phyloP scores from a whole-genome alignment of 1,139 yeast genomes.

The Hyphopichia fennica region DNA sequence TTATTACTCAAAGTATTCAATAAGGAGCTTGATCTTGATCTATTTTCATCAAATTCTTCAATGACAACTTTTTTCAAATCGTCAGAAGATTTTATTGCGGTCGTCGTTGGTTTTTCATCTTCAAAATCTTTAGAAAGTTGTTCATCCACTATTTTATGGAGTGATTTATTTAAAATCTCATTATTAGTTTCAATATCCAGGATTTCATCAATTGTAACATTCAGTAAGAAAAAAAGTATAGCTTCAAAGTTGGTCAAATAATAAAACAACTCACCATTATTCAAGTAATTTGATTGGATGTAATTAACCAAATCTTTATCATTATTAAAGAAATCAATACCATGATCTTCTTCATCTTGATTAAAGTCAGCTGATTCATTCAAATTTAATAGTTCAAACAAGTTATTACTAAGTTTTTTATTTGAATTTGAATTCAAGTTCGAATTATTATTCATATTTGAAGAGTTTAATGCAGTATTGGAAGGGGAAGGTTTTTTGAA shows the following conservation, averaged over 20 bases:
- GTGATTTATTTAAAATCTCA: constrained; percentile 17
- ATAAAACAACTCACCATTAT: constrained; percentile 40
- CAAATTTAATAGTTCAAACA: constrained; percentile 36
- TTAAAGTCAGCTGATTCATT: constrained; percentile 15
- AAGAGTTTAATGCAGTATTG: background rate
- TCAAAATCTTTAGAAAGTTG: constrained; percentile 16
- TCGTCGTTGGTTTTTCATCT: background rate
- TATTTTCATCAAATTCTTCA: constrained; percentile 7
- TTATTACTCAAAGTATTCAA: constrained; percentile 36
- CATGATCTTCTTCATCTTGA: constrained; percentile 6
- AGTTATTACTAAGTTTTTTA: constrained; percentile 13
- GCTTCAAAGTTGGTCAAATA: constrained; percentile 49
- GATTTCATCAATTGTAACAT: constrained; percentile 35
- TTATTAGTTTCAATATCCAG: constrained; percentile 9
- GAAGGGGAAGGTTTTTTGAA: background rate
- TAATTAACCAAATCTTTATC: constrained; percentile 32
- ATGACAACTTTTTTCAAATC: constrained; percentile 1
- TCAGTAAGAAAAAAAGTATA: constrained; percentile 37
- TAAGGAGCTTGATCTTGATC: constrained; percentile 43
- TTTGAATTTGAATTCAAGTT: constrained; percentile 4
- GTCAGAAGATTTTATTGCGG: background rate
- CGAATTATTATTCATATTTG: constrained; percentile 11
- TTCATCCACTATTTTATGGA: constrained; percentile 30
- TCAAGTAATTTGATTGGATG: constrained; percentile 29
- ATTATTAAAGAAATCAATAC: constrained; percentile 23